A percentile compares a stretch with the other conserved stretches of the same genome.
Evolutionary conservation across 495 filamentous ascomycete genomes (phyloP).

Genomic region (Penicillium alfredii): DNA sequence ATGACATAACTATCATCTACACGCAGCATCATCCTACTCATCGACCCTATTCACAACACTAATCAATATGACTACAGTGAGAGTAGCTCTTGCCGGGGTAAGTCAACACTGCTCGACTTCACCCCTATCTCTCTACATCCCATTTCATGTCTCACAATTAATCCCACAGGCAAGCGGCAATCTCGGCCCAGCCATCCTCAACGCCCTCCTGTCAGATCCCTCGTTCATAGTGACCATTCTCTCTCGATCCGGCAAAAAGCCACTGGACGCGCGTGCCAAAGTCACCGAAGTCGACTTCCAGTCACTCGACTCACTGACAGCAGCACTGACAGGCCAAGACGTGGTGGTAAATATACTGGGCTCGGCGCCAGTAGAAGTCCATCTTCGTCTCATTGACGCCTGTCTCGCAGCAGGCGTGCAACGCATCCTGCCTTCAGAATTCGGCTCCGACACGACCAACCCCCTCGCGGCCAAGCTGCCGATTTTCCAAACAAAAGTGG

Average conservation of each 20-base stretch:
- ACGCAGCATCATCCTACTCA: no score
- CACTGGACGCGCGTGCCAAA: constrained; percentile 32
- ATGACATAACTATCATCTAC: no score
- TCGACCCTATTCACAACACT: no score
- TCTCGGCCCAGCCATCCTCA: constrained; percentile 52
- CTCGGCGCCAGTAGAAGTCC: constrained; percentile 25
- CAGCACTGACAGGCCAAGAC: constrained; percentile 35
- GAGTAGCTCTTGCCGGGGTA: not conserved
- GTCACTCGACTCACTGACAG: constrained; percentile 45
- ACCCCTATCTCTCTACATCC: no score
- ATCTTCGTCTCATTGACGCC: constrained; percentile 53
- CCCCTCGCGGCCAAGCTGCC: constrained; percentile 28
- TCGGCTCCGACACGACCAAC: constrained; percentile 48
- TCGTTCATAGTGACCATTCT: constrained; percentile 56
- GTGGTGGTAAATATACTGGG: constrained; percentile 31
- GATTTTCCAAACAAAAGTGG: constrained; percentile 45
- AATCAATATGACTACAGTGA: not conserved
- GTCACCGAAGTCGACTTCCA: constrained; percentile 49
- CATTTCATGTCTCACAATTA: not conserved
- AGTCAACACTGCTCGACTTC: no score
- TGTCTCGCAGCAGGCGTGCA: constrained; percentile 52
- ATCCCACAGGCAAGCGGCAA: constrained; percentile 48
- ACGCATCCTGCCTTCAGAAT: constrained; percentile 61
- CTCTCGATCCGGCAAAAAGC: constrained; percentile 39
- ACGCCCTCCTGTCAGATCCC: constrained; percentile 42